A percentile compares a stretch with the other conserved stretches of the same genome.
Conservation (phyloP, 23 red algal genomes). For the Gracilaria vermiculophylla region DNA sequence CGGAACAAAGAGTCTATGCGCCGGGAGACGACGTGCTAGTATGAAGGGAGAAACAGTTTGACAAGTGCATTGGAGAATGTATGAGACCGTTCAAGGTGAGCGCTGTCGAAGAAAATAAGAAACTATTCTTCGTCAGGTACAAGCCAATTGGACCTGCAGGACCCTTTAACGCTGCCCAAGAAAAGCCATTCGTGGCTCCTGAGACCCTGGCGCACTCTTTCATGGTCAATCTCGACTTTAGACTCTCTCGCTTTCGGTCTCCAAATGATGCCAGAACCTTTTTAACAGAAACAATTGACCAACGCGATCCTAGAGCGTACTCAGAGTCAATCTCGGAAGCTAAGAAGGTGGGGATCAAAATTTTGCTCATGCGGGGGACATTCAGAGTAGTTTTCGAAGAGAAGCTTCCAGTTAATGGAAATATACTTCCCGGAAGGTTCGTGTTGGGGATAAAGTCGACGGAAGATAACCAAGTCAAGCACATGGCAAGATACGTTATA, state of each 20-base stretch:
- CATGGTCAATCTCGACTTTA: no score
- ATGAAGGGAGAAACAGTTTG: slow-evolving; percentile 7
- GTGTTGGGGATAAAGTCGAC: slow-evolving; percentile 5
- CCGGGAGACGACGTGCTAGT: neutral
- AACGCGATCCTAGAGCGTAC: neutral
- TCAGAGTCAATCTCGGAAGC: neutral
- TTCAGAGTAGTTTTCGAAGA: slow-evolving; percentile 1
- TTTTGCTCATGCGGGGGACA: neutral
- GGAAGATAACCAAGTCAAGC: neutral
- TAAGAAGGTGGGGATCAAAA: neutral
- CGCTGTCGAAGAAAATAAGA: neutral
- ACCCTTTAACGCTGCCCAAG: neutral
- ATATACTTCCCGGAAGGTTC: neutral
- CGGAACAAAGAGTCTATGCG: neutral
- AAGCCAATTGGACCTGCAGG: neutral
- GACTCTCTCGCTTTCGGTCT: no score
- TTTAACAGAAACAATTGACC: neutral
- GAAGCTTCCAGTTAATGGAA: neutral
- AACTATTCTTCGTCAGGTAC: slow-evolving; percentile 17
- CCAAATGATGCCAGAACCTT: neutral
- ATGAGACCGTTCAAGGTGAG: neutral
- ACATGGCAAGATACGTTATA: slow-evolving; percentile 15
- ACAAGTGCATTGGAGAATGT: slow-evolving; percentile 21
- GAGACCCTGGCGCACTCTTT: no score
- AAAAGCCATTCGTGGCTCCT: neutral